Percentiles rank a stretch among this genome's conserved stretches.
These are phyloP conservation scores for Xerocomus spinulosus DNA, from an alignment of 768 basidiomycete genomes.

Conservation along the genomic window DNA sequence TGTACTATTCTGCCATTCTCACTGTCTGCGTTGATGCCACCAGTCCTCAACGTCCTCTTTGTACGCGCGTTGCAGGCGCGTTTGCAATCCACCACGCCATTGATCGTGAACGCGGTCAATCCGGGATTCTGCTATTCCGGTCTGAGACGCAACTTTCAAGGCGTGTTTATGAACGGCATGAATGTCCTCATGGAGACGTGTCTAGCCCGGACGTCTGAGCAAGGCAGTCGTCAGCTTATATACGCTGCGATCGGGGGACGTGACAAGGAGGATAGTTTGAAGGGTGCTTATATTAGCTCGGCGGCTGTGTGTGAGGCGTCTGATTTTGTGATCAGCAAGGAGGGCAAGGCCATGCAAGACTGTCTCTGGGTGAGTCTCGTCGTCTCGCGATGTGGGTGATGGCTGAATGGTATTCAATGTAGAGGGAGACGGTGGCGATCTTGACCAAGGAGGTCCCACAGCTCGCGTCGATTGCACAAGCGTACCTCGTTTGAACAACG, in stretches of 20 bases:
- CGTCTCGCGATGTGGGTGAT: too few relatives aligned
- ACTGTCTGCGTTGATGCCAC: too few relatives aligned
- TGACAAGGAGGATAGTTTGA: conserved; percentile 18
- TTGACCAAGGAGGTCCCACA: conserved; percentile 10
- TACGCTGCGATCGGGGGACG: conserved; percentile 27
- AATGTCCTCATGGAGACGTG: conserved; percentile 5
- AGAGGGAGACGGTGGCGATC: conserved; percentile 22
- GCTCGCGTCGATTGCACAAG: conserved; percentile 11
- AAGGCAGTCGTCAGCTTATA: conserved; percentile 35
- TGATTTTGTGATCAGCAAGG: conserved; percentile 31
- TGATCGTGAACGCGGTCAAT: conserved; percentile 23
- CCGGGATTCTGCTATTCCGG: conserved; percentile 33
- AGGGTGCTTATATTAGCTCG: conserved; percentile 17
- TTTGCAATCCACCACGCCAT: conserved; percentile 14
- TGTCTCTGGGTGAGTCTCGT: conserved; percentile 31
- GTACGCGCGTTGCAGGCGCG: conserved; percentile 23
- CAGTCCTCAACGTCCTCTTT: conserved; percentile 32
- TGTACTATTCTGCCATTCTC: too few relatives aligned
- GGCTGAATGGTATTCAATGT: not conserved
- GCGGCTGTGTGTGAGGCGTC: conserved; percentile 22
- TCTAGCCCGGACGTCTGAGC: conserved; percentile 22
- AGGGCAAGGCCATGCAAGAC: conserved; percentile 28
- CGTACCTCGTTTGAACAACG: conserved; percentile 8
- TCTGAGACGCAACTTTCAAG: conserved; percentile 10
- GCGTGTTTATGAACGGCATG: not conserved